Conservation (phyloP, 768 basidiomycete species). For the Lepiota brunneoincarnata region DNA sequence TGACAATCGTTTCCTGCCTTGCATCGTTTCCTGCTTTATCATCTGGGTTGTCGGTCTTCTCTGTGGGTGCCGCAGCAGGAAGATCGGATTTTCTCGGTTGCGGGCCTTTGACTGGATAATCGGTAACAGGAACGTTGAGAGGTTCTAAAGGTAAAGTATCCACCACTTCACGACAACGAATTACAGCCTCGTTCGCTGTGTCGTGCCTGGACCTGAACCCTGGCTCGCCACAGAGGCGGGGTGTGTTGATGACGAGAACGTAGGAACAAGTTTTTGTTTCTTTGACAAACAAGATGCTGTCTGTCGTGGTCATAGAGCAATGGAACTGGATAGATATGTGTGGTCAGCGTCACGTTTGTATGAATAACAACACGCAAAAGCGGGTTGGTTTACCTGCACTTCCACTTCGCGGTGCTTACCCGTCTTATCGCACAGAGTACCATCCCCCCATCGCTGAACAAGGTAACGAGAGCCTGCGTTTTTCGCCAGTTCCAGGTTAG, state of each 20-base stretch:
- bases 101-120: conserved; percentile 55
- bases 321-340: conserved; percentile 66
- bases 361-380: conserved; percentile 8
- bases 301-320: conserved; percentile 92
- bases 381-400: conserved; percentile 69
- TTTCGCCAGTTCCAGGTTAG: conserved; percentile 74
- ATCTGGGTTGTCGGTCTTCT: background rate
- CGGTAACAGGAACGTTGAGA: conserved; percentile 43
- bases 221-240: conserved; percentile 89
- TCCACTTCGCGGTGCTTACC: conserved; percentile 86
- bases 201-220: conserved; percentile 83
- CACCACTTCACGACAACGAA: conserved; percentile 81
- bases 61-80: conserved; percentile 30
- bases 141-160: conserved; percentile 27
- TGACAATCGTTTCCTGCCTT: conserved; percentile 27
- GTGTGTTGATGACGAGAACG: conserved; percentile 91
- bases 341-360: conserved; percentile 15
- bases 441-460: conserved; percentile 88
- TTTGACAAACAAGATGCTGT: conserved; percentile 87
- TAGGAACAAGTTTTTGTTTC: conserved; percentile 95
- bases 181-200: conserved; percentile 60
- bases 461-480: conserved; percentile 86
- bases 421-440: conserved; percentile 92
- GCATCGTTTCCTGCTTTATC: conserved; percentile 14
- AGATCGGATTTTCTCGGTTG: conserved; percentile 44